Evolutionary conservation across 352 stramenopile species (phyloP).

Genomic region (Globisporangium recalcitrans): DNA sequence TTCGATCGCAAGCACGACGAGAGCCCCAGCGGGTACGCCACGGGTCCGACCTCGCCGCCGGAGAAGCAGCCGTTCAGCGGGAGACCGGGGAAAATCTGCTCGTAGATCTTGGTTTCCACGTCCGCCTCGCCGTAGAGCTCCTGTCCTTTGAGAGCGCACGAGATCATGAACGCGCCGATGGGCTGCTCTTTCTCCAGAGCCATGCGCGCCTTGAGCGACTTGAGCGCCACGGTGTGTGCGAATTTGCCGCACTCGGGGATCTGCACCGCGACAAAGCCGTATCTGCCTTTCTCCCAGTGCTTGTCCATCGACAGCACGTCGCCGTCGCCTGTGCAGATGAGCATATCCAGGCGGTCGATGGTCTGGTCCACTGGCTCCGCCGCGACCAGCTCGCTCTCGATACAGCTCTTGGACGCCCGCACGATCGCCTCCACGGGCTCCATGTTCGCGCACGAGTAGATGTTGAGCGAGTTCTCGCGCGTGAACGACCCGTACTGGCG

Average conservation of each 20-base stretch:
- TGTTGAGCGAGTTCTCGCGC: conserved; percentile 15
- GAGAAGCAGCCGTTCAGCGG: conserved; percentile 32
- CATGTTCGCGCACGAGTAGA: conserved; percentile 5
- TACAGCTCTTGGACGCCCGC: conserved; percentile 8
- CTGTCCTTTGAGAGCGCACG: conserved; percentile 28
- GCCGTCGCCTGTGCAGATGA: conserved; percentile 19
- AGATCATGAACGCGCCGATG: conserved; percentile 30
- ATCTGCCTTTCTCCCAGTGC: conserved; percentile 29
- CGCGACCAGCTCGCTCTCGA: conserved; percentile 3
- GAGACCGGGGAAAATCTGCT: conserved; percentile 20
- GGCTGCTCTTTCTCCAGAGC: conserved; percentile 9
- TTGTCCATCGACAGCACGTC: conserved; percentile 19
- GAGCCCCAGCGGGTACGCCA: conserved; percentile 24
- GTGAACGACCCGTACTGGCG: conserved; percentile 14
- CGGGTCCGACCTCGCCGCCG: conserved; percentile 30
- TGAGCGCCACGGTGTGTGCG: conserved; percentile 22
- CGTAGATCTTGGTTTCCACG: conserved; percentile 22
- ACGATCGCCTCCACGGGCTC: conserved; percentile 10
- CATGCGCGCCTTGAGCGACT: conserved; percentile 6
- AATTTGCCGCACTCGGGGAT: conserved; percentile 13
- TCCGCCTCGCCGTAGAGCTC: conserved; percentile 20
- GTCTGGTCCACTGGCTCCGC: conserved; percentile 1
- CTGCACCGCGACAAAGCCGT: conserved; percentile 36
- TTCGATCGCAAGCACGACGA: conserved; percentile 6
- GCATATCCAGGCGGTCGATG: conserved; percentile 29